Base-by-base conservation (phyloP, 352 stramenopile genomes). In the Globisporangium mamillatum region DNA sequence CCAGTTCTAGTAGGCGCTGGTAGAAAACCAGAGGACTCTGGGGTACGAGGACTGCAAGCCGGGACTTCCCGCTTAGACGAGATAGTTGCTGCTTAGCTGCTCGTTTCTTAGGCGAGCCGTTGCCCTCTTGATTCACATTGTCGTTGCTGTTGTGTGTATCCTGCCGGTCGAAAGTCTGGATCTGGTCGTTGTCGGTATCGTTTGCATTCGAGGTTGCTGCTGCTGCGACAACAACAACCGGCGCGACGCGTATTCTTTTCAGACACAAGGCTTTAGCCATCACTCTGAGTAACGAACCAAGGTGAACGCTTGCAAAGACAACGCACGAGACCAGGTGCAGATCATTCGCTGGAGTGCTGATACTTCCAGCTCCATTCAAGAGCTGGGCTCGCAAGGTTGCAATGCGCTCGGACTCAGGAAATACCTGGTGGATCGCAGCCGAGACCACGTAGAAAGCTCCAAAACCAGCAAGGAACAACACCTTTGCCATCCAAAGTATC, bases 31-130 rank as follows among this genome's bases (percentile, higher is more conserved):
- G 8, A 9, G 34, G 3, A 59, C 14, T 22, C 14, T 18, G 27
- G 54, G 12, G 1, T 44, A 29, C 16, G 6, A 3, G 16, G 10
- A 9, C 34, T 52, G 22, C 12, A 46, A 46, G 18, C 10, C 14
- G 38, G 38, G 38, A 20, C 14, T 18, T n/a, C 14, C 7, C 10
- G 10, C 36, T 34, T 22, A 48, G 27, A 18, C 32, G 57, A 27
- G 36, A 63, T 6, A 38, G 27, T 24, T 10, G 24, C 1, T 27
- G 32, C 18, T 6, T 38, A 8, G 6, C 6, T 20, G 22, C 14
- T 5, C 34, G 48, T 32, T 67, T 67, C 50, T 67, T 67, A 4
- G 24, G 29, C 16, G 62, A 67, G 52, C 36, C 38, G 12, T 46
- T 32, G 1, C 62, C 52, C 3, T 22, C 36, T 16, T 10, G 4